Conservation (phyloP, 345 rosid species). For the Moringa oleifera region DNA sequence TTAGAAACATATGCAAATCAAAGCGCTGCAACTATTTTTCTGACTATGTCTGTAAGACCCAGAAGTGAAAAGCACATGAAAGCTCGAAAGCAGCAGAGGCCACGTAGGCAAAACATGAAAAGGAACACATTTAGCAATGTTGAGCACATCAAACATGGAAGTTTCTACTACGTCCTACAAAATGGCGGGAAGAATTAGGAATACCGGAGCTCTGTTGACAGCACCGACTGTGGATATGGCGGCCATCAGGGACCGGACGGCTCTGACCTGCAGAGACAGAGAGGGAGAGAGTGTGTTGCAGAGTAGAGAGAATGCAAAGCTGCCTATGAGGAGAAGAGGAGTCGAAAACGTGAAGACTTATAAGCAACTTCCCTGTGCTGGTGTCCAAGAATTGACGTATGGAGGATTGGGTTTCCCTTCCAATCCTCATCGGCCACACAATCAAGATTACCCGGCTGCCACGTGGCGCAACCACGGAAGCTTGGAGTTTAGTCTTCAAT, state of each 20-base stretch:
- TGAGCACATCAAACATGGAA: neutral
- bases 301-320: neutral
- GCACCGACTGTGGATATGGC: conserved; percentile 76
- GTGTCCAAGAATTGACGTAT: conserved; percentile 24
- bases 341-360: conserved; percentile 12
- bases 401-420: conserved; percentile 19
- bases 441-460: conserved; percentile 28
- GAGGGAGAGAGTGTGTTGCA: neutral
- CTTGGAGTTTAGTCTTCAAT: neutral
- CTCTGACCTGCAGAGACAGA: neutral
- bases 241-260: conserved; percentile 46
- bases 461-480: conserved; percentile 34
- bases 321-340: conserved; percentile 1
- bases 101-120: conserved; percentile 1
- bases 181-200: conserved; percentile 3
- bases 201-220: conserved; percentile 71
- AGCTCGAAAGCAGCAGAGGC: neutral
- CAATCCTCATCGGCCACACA: conserved; percentile 38
- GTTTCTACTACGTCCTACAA: no score
- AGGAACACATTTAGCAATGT: neutral
- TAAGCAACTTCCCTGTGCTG: conserved; percentile 9
- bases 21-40: neutral
- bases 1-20: no score
- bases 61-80: neutral
- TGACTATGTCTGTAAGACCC: no score